These are phyloP conservation scores for Volvox reticuliferus DNA, from an alignment of 139 green algal species.

Conservation along the genomic window DNA sequence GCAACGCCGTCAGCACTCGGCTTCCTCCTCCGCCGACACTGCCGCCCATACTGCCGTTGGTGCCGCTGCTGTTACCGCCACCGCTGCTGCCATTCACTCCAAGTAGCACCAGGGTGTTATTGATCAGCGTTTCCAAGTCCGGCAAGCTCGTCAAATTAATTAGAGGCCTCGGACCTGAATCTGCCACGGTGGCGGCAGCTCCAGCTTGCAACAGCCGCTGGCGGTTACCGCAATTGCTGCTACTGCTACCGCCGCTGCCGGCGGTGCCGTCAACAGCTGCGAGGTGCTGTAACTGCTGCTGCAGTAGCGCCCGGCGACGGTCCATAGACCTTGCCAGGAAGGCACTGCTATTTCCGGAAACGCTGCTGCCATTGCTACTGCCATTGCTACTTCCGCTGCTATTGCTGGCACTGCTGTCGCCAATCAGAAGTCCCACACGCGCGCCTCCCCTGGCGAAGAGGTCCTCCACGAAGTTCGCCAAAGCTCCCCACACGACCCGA, in stretches of 20 bases:
- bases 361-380: background rate
- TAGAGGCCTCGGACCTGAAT: background rate
- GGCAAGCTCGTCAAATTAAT: background rate
- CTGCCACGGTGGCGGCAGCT: background rate
- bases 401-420: background rate
- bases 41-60: background rate
- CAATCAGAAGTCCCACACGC: background rate
- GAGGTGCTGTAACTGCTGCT: too few relatives aligned
- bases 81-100: background rate
- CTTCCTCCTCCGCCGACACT: background rate
- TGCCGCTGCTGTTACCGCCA: background rate
- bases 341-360: background rate
- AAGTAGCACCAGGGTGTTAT: background rate
- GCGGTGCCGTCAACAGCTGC: too few relatives aligned
- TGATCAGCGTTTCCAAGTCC: background rate
- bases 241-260: background rate
- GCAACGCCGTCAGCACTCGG: background rate
- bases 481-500: background rate
- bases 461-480: conserved; percentile 15
- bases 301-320: background rate
- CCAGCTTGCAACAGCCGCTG: background rate
- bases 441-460: background rate
- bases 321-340: background rate
- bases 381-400: background rate
- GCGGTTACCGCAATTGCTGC: background rate